phyloP scores from a whole-genome alignment of 371 early-diverging fungal species.

The Syncephalastrum sp. region DNA sequence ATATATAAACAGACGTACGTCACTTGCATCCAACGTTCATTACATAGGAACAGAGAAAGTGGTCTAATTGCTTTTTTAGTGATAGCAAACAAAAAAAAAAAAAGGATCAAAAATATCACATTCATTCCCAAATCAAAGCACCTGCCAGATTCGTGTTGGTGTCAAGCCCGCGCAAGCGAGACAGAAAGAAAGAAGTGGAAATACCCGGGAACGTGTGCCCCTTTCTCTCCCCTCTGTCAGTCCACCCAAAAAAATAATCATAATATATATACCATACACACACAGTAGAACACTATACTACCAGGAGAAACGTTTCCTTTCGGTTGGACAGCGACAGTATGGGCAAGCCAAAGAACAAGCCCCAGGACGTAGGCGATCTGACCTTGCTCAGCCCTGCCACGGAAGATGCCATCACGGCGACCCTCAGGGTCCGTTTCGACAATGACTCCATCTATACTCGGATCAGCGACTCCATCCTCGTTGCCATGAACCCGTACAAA shows the following conservation, averaged over 20 bases:
- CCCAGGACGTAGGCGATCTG: conserved; percentile 30
- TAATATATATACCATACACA: not conserved
- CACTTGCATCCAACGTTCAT: not conserved
- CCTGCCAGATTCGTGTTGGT: too few relatives aligned
- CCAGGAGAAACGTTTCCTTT: conserved; percentile 2
- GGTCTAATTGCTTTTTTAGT: not conserved
- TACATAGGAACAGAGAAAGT: not conserved
- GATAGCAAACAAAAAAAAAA: too few relatives aligned
- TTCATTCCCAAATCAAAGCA: too few relatives aligned
- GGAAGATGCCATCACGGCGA: conserved; percentile 45
- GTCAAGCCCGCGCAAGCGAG: too few relatives aligned
- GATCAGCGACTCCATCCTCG: conserved; percentile 60
- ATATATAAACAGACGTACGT: conserved; percentile 1
- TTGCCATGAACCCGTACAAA: conserved; percentile 52
- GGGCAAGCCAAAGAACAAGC: conserved; percentile 21
- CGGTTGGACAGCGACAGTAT: conserved; percentile 12
- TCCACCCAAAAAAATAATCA: not conserved
- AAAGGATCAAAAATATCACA: too few relatives aligned
- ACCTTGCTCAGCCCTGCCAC: conserved; percentile 22
- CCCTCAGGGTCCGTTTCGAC: conserved; percentile 54
- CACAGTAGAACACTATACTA: too few relatives aligned
- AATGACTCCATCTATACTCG: conserved; percentile 61
- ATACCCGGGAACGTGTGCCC: not conserved
- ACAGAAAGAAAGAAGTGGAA: too few relatives aligned
- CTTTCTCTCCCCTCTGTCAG: conserved; percentile 5